Conservation (phyloP, 352 stramenopile genomes). For the Phytophthora brassicae region DNA sequence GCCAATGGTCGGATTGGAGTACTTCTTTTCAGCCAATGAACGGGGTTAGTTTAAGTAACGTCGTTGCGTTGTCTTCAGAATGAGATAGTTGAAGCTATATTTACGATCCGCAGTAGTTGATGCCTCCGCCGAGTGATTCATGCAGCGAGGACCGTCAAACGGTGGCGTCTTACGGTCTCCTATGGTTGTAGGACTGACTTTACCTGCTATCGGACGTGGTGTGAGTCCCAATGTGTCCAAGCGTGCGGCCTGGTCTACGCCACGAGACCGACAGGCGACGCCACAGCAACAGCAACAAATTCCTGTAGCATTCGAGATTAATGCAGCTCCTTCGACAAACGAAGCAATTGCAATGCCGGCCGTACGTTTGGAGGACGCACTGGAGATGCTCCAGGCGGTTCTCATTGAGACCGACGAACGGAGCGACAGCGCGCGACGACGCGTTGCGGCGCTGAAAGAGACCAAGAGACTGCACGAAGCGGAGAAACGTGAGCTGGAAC, state of each 20-base stretch:
- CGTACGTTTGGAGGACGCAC: constrained; percentile 20
- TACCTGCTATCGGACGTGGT: constrained; percentile 10
- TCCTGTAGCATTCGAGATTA: neutral
- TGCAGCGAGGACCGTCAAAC: constrained; percentile 6
- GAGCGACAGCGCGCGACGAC: constrained; percentile 17
- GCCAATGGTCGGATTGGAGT: no score
- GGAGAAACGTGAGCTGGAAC: constrained; percentile 27
- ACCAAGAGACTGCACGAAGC: constrained; percentile 3
- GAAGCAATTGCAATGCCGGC: constrained; percentile 15
- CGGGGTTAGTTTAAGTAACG: no score
- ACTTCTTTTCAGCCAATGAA: no score
- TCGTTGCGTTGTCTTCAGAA: constrained; percentile 3
- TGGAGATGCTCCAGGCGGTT: constrained; percentile 30
- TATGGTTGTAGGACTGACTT: no score
- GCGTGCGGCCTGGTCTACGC: constrained; percentile 29
- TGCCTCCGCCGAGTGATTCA: neutral
- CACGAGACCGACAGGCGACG: constrained; percentile 5
- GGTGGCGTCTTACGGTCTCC: neutral
- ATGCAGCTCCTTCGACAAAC: neutral
- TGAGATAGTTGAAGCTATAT: no score
- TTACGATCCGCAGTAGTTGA: no score
- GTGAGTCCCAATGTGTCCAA: constrained; percentile 32
- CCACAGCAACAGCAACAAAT: constrained; percentile 5
- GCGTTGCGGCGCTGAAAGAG: constrained; percentile 18
- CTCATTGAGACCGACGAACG: constrained; percentile 21